Conservation (phyloP, 305 asterid species). For the Solanum aculeatissimum region DNA sequence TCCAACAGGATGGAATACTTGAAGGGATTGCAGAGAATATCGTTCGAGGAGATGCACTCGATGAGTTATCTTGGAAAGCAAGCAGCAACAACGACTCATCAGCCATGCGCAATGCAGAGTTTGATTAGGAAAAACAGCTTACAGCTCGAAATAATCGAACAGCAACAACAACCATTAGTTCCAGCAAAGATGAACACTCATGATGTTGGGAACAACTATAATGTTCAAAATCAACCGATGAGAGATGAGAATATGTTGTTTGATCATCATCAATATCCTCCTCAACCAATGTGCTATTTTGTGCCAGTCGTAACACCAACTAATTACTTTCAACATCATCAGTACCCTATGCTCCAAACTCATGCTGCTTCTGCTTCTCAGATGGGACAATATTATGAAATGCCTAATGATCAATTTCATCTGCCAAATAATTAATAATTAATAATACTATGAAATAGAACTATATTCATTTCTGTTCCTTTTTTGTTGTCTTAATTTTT, state of each 20-base stretch:
- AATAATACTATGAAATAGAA: not conserved
- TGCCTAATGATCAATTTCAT: not conserved
- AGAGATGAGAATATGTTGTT: not conserved
- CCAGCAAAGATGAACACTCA: not conserved
- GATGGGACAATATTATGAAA: not conserved
- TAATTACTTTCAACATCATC: not conserved
- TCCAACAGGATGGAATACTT: constrained; percentile 3
- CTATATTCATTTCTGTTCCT: not conserved
- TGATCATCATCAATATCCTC: not conserved
- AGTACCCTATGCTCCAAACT: not conserved
- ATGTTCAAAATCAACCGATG: not conserved
- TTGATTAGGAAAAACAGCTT: not conserved
- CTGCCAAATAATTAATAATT: not conserved
- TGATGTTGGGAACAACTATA: not conserved
- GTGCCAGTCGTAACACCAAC: not conserved
- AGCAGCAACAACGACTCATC: not conserved
- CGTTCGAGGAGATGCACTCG: not conserved
- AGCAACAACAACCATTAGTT: not conserved
- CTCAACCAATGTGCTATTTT: not conserved
- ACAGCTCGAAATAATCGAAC: not conserved
- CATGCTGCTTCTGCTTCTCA: not conserved
- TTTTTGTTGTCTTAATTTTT: not conserved
- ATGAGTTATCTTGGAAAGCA: not conserved
- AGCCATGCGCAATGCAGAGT: not conserved
- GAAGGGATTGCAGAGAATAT: not conserved